Base-by-base conservation (phyloP, 306 rosid genomes). In the Sesbania bispinosa region DNA sequence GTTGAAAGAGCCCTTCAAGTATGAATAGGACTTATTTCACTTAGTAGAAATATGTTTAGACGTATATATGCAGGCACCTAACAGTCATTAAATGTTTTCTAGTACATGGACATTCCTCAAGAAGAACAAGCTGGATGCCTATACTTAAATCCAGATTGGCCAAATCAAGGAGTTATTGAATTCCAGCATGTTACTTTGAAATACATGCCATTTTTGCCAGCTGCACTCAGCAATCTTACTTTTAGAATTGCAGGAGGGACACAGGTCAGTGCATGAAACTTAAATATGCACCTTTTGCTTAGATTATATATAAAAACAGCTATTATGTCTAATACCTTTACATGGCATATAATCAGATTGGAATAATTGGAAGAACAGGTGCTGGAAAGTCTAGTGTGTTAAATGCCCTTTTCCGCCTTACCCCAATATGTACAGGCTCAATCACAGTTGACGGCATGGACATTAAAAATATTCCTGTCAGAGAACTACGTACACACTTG, bases 331-430 rank as follows among this genome's bases (percentile, higher is more conserved):
- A 55, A 67, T 26, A 3, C 48, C 39, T 66, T 67, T 62, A 42
- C 19, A 24, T 71, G 74, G 66, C 58, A 75, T 59, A 76, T 45
- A 57, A 73, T 54, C 85, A 94, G 96, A 92, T 94, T 55, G 98
- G 98, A 59, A 81, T 94, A 68, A 83, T 94, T 75, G 98, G 97
- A 72, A 94, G 98, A 81, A 94, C 97, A 18, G 97, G 98, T 38
- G 98, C 98, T 66, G 97, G 98, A 79, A 93, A 94, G 76, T 94
- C 98, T 75, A 94, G 97, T 82, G 85, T 94, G 79, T 74, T 94
- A 82, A 94, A 89, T 84, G 90, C 95, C 43, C 94, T 94, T 83
- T 94, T 94, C 80, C 87, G 92, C 73, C 94, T 94, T 27, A 79
- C 85, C 33, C 95, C 96, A 60, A 77, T 87, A 80, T 81, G 86